These are phyloP conservation scores for Cantharellus anzutake DNA, from an alignment of 768 basidiomycete species.

Conservation along the genomic window DNA sequence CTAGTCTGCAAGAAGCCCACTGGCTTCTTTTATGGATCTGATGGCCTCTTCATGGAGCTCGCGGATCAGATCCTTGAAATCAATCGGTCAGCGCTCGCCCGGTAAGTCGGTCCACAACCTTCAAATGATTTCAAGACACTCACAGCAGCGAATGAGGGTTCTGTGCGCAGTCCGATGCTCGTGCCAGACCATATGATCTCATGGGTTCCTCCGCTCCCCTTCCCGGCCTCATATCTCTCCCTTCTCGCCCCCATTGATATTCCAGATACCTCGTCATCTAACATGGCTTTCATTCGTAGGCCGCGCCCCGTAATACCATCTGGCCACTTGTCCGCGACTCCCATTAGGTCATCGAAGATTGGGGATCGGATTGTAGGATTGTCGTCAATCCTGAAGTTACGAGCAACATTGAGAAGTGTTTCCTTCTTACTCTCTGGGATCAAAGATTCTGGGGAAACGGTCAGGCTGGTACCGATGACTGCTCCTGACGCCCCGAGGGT, in stretches of 20 bases:
- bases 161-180: conserved; percentile 37
- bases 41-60: no score
- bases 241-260: background rate
- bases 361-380: background rate
- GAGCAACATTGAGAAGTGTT: conserved; percentile 21
- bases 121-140: background rate
- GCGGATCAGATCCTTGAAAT: no score
- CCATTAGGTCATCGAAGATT: background rate
- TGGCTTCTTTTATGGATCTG: no score
- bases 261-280: background rate
- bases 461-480: conserved; percentile 58
- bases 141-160: conserved; percentile 12
- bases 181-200: conserved; percentile 46
- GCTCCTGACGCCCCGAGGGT: conserved; percentile 47
- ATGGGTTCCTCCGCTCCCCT: conserved; percentile 3
- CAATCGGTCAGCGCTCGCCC: no score
- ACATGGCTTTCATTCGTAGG: background rate
- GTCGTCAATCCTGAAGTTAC: background rate
- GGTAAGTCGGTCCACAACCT: no score
- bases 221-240: background rate
- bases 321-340: background rate
- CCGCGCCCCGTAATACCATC: background rate
- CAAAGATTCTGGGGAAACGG: conserved; percentile 42
- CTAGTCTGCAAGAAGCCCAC: no score
- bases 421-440: conserved; percentile 36